phyloP scores from a whole-genome alignment of 2,329 filamentous ascomycete species.

The Rhinocladiella similis region DNA sequence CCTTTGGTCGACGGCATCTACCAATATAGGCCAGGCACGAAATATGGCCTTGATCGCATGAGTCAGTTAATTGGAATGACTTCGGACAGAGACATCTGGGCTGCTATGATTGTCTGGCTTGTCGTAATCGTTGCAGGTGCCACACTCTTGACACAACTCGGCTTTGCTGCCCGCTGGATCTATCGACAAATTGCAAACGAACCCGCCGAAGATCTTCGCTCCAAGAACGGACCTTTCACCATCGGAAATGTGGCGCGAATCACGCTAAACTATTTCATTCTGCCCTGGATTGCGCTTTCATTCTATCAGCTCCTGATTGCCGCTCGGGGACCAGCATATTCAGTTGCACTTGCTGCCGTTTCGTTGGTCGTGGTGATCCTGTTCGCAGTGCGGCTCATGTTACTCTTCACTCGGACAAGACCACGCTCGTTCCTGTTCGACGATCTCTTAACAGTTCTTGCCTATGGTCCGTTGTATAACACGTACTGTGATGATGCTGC shows the following conservation, averaged over 20 bases:
- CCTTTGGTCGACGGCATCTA: conserved; percentile 85
- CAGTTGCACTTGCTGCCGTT: conserved; percentile 72
- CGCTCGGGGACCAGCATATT: conserved; percentile 63
- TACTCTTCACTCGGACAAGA: conserved; percentile 75
- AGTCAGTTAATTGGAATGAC: conserved; percentile 82
- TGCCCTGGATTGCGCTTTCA: conserved; percentile 83
- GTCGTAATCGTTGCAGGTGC: conserved; percentile 71
- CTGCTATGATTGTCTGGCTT: conserved; percentile 90
- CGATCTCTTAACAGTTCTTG: conserved; percentile 82
- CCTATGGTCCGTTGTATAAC: conserved; percentile 94
- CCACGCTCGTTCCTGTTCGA: conserved; percentile 89
- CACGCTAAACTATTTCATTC: conserved; percentile 86
- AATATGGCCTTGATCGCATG: conserved; percentile 75
- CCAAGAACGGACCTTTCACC: conserved; percentile 89
- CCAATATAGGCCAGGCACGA: conserved; percentile 62
- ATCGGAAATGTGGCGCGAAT: conserved; percentile 78
- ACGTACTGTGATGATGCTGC: conserved; percentile 94
- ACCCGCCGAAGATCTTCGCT: conserved; percentile 80
- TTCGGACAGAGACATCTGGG: conserved; percentile 79
- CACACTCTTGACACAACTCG: conserved; percentile 70
- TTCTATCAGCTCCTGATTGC: conserved; percentile 88
- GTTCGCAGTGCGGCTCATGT: conserved; percentile 76
- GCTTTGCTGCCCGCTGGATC: conserved; percentile 75
- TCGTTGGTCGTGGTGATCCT: conserved; percentile 71
- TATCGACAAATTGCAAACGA: conserved; percentile 70